Evolutionary conservation across 192 early-diverging fungal genomes (phyloP).

Genomic region (Coemansia sp.): DNA sequence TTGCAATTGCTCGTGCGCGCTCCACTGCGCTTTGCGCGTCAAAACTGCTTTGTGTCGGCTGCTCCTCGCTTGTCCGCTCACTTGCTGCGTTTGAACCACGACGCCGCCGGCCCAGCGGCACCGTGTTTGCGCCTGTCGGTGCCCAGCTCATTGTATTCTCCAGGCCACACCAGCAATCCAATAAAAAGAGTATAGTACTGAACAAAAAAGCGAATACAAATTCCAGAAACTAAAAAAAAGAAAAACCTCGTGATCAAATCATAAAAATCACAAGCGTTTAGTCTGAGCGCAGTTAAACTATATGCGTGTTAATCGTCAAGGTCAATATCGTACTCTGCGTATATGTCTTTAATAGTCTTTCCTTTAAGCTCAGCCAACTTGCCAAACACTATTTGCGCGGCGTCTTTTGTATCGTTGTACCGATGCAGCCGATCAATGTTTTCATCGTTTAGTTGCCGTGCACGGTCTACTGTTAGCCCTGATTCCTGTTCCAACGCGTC

Average conservation of each 20-base stretch:
- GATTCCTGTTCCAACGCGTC: slow-evolving; percentile 14
- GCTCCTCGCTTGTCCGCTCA: neutral
- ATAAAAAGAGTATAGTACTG: neutral
- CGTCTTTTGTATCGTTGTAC: slow-evolving; percentile 53
- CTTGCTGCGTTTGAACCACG: slow-evolving; percentile 12
- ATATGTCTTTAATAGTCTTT: slow-evolving; percentile 47
- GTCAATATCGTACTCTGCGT: slow-evolving; percentile 31
- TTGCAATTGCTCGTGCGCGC: slow-evolving; percentile 50
- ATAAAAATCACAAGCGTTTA: slow-evolving; percentile 2
- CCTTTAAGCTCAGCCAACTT: slow-evolving; percentile 49
- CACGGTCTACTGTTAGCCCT: slow-evolving; percentile 24
- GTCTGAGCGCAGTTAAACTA: neutral
- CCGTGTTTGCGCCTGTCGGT: slow-evolving; percentile 51
- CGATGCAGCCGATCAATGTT: slow-evolving; percentile 44
- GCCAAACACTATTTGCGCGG: slow-evolving; percentile 47
- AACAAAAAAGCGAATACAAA: neutral
- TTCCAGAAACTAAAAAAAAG: slow-evolving; percentile 9
- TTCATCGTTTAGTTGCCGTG: slow-evolving; percentile 28
- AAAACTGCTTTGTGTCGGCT: neutral
- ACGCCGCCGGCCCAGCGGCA: slow-evolving; percentile 46
- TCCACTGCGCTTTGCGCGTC: slow-evolving; percentile 36
- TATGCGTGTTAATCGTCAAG: slow-evolving; percentile 14
- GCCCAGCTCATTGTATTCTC: slow-evolving; percentile 34
- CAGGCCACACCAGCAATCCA: no score
- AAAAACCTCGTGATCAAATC: neutral